Base-by-base conservation (phyloP, 306 rosid species). In the Pyrus betulifolia region DNA sequence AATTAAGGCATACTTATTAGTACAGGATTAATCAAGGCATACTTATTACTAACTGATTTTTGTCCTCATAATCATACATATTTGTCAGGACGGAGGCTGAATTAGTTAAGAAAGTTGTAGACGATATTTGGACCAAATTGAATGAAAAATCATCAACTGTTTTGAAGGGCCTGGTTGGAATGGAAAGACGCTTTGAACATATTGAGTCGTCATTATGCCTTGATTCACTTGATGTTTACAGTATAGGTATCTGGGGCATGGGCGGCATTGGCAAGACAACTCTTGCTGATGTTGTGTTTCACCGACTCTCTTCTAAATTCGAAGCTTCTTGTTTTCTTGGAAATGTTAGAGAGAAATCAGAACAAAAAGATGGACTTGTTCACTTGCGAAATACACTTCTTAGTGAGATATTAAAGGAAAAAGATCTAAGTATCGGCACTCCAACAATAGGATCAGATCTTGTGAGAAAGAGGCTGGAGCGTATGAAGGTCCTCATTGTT, bases 221-320 rank as follows among this genome's bases (percentile, higher is more conserved):
- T 21, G 79, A 33, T 1, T 5, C 31, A 21, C 23, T 19, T 67
- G 69, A 45, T 58, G 54, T 65, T 3, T 49, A 74, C 0, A 54
- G 28, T 3, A 23, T 73, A 21, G 82, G 78, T 14, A 66, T 79
- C 54, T 79, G 82, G 82, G 82, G 82, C 3, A 73, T 80, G 75
- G 64, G 74, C 8, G 83, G 79, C 6, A 23, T 80, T 59, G 66
- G 79, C 1, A 55, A 55, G 25, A 55, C 61, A 8, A 55, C 61
- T 10, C 61, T 55, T 55, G 61, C 61, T 21, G 61, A 55, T 21
- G 61, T 4, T 55, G 11, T 55, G 9, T 55, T 6, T 15, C 61
- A 55, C 61, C 13, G 5, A 55, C 61, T 55, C 61, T 55, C 61
- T 55, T 55, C 61, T 8, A 19, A 55, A 8, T 55, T 55, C 11